Percentiles rank a stretch among this genome's conserved stretches.
Conservation (phyloP, 1,139 yeast species). For the Zygoascus meyerae region DNA sequence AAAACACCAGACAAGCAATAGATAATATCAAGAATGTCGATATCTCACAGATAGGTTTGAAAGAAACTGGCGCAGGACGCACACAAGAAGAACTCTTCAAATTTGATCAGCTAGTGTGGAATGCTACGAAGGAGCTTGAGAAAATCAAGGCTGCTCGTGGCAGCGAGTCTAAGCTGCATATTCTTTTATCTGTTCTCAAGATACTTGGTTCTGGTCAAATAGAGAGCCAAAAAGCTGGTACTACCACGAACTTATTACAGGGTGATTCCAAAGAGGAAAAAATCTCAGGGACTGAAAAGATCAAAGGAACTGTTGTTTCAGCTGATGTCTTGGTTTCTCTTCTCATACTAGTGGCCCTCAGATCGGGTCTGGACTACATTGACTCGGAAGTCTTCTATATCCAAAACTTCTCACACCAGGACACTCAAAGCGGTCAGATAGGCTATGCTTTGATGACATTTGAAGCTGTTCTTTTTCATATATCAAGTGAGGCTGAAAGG, state of each 20-base stretch:
- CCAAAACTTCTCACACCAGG: slow-evolving; percentile 51
- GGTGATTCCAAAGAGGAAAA: slow-evolving; percentile 8
- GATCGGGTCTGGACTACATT: slow-evolving; percentile 53
- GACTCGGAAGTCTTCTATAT: slow-evolving; percentile 64
- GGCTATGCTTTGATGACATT: slow-evolving; percentile 71
- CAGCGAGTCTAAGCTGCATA: slow-evolving; percentile 49
- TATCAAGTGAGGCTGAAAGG: slow-evolving; percentile 41
- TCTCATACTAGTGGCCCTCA: slow-evolving; percentile 63
- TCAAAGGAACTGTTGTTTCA: slow-evolving; percentile 39
- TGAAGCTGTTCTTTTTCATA: slow-evolving; percentile 72
- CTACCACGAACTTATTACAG: slow-evolving; percentile 14
- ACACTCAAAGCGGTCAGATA: slow-evolving; percentile 43
- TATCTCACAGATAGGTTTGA: slow-evolving; percentile 66
- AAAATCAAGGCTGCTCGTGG: slow-evolving; percentile 46
- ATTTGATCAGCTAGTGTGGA: slow-evolving; percentile 43
- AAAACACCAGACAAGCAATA: slow-evolving; percentile 32
- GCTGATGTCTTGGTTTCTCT: slow-evolving; percentile 80
- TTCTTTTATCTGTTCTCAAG: slow-evolving; percentile 50
- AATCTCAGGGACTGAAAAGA: slow-evolving; percentile 1
- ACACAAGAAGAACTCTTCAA: slow-evolving; percentile 29
- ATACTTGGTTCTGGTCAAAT: slow-evolving; percentile 30
- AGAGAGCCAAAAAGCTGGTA: slow-evolving; percentile 13
- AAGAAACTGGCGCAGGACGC: slow-evolving; percentile 31
- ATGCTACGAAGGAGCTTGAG: slow-evolving; percentile 52
- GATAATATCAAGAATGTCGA: slow-evolving; percentile 53